These are phyloP conservation scores for Sungouiozyma intestinalis DNA, from an alignment of 805 yeast genomes.

Conservation along the genomic window DNA sequence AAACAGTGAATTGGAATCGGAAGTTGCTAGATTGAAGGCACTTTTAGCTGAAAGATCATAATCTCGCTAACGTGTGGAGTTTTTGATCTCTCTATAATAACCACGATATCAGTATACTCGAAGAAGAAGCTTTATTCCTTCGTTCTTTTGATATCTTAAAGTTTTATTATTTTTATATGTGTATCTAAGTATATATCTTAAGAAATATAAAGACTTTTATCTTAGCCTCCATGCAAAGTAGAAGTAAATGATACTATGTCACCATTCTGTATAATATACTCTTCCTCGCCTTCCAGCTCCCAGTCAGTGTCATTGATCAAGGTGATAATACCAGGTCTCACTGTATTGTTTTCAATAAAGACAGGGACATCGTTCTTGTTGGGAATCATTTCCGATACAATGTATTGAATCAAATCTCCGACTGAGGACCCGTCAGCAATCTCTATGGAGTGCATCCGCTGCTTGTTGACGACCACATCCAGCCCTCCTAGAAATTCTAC, in stretches of 20 bases:
- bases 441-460: constrained; percentile 42
- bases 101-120: too few species aligned
- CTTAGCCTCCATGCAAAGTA: constrained; percentile 86
- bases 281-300: constrained; percentile 89
- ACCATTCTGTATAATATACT: constrained; percentile 60
- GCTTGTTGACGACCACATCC: constrained; percentile 61
- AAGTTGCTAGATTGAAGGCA: constrained; percentile 49
- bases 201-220: neutral
- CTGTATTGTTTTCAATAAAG: constrained; percentile 69
- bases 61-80: neutral
- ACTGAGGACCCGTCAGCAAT: constrained; percentile 31
- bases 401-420: constrained; percentile 44
- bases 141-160: too few species aligned
- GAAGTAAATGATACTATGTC: constrained; percentile 83
- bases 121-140: too few species aligned
- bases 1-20: constrained; percentile 51
- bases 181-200: neutral
- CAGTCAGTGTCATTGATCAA: constrained; percentile 91
- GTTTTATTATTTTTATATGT: neutral
- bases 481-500: constrained; percentile 64
- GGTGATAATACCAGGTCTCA: constrained; percentile 88
- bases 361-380: constrained; percentile 58
- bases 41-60: constrained; percentile 28
- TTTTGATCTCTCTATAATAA: neutral
- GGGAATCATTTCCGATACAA: constrained; percentile 44